Evolutionary conservation across 805 yeast species (phyloP), one percentile per base, ranked within the genome.

Genomic region (Monosporozyma siamensis): DNA sequence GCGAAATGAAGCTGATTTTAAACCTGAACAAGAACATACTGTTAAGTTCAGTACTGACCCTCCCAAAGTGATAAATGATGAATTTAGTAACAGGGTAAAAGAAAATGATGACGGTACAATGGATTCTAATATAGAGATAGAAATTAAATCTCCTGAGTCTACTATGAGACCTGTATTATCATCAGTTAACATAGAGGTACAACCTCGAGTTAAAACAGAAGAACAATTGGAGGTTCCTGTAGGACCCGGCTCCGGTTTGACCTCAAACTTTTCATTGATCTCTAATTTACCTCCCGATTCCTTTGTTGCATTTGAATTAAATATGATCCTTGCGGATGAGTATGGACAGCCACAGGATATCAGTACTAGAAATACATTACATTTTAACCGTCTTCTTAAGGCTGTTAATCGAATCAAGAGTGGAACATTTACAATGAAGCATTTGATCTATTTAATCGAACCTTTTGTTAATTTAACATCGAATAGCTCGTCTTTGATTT

Each of bases 361-460:
- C n/a, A 11, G 10, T 9, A 14, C 14, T 10, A 26, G 9, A 8
- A 23, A 36, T 12, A 43, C 39, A 6, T 37, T 42, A 10, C 42
- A 46, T 40, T 46, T 48, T 17, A 49, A 41, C 3, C 54, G 50
- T 22, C 38, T 57, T 48, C 22, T 39, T 24, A 47, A 49, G 24
- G 57, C 55, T 2, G 44, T 57, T 3, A 40, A 39, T 15, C 49
- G 57, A 42, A 55, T 59, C 3, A 46, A 54, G 34, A 51, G 48
- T 25, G 54, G 59, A 2, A 52, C 63, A 1, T 61, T 59, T 43
- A 48, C 61, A 1, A 48, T 55, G 38, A 56, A 49, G 34, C 61
- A 58, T 43, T 35, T 58, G 34, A 52, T 52, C 26, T 46, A 49
- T 34, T 39, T 59, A 22, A 41, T 56, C 7, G 52, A 44, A 26